Conservation (phyloP, 371 early-diverging fungal species). For the Batkoa obscura region DNA sequence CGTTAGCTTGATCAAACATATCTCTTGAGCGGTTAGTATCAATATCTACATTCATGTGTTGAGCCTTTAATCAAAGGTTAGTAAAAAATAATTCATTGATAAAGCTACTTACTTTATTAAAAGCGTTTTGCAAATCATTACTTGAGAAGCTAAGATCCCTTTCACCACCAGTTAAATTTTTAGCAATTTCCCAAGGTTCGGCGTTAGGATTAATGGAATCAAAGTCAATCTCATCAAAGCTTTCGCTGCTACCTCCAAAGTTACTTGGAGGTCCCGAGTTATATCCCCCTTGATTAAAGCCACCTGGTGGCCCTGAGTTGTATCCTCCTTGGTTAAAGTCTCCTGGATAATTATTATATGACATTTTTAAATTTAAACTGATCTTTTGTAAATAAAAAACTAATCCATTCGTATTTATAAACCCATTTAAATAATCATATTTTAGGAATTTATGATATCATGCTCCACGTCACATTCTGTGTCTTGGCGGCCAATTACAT, state of each 20-base stretch:
- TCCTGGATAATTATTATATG: too few species aligned
- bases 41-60: background rate
- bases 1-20: background rate
- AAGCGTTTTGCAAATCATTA: background rate
- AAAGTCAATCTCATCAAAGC: background rate
- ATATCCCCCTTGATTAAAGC: background rate
- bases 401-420: too few species aligned
- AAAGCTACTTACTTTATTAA: background rate
- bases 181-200: constrained; percentile 6
- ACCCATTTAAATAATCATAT: too few species aligned
- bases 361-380: too few species aligned
- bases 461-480: too few species aligned
- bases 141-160: background rate
- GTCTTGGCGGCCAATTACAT: too few species aligned
- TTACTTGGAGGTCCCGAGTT: background rate
- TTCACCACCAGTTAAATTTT: background rate
- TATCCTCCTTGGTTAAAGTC: background rate
- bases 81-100: background rate
- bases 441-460: too few species aligned
- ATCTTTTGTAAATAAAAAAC: too few species aligned
- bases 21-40: background rate
- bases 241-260: too few species aligned
- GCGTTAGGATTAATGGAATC: constrained; percentile 4
- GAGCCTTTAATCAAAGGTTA: background rate
- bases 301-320: background rate